Percentiles rank a stretch among this genome's conserved stretches.
Conservation (phyloP, 176 grass and related monocot species). For the Hyparrhenia diplandra region DNA sequence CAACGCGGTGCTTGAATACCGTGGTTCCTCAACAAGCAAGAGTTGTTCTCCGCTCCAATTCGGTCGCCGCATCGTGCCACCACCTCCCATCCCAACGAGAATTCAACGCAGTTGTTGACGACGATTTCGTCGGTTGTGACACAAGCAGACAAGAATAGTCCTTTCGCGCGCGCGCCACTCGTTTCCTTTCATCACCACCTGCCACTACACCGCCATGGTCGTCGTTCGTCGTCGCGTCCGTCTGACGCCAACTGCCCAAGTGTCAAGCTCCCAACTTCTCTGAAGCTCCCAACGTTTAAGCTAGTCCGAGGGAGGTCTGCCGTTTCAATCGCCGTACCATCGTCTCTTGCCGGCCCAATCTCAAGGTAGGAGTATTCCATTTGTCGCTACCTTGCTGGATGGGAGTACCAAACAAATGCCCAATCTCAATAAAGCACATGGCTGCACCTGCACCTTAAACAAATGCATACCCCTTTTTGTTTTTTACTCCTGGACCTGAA, state of each 20-base stretch:
- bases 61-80: not conserved
- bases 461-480: not conserved
- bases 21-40: not conserved
- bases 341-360: not conserved
- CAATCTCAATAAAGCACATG: not conserved
- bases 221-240: not conserved
- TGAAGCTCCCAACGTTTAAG: slow-evolving; percentile 7
- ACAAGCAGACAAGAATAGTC: not conserved
- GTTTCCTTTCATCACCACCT: no score
- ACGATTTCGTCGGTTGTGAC: not conserved
- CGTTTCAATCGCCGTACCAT: not conserved
- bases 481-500: not conserved
- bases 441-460: not conserved
- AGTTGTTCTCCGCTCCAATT: not conserved
- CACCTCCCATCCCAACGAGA: not conserved
- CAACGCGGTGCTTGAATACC: not conserved
- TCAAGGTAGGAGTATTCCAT: not conserved
- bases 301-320: not conserved
- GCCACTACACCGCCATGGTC: not conserved
- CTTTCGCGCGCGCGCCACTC: no score
- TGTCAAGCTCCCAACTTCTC: not conserved
- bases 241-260: not conserved
- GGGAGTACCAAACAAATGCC: not conserved
- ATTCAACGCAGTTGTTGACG: slow-evolving; percentile 1
- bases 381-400: not conserved